Evolutionary conservation across 2,329 filamentous ascomycete genomes (phyloP), one percentile per base, ranked within the genome.

Genomic region (Colletotrichum echinochloae): DNA sequence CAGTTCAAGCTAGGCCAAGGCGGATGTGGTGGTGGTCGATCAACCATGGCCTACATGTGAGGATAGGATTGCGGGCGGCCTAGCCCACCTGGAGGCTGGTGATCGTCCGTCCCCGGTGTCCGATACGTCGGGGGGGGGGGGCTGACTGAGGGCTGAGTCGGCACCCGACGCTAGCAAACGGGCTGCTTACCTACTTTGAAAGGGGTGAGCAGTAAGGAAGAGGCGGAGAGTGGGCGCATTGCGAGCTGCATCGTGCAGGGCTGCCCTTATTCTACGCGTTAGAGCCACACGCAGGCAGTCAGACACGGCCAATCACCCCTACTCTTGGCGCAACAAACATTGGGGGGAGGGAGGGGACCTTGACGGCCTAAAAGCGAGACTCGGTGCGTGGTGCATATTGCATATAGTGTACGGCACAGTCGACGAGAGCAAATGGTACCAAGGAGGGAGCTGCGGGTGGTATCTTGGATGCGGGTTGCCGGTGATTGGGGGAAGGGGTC

Each of bases 401-500:
- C n/a, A n/a, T n/a, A n/a, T n/a, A n/a, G n/a, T n/a, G n/a, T n/a
- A 55, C 30, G 8, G 66, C 62, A 70, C 56, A 66, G 66, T 11
- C 37, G 37, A 33, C 46, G 56, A 51, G 55, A 51, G 55, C 30
- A 57, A 3, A 55, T 20, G 54, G 59, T 52, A 67, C 6, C 5
- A 5, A 41, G 39, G 20, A 6, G 33, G 26, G 46, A 23, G 52
- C 51, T 67, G 51, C 51, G 51, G 30, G 33, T 11, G 60, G 44
- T 44, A 60, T 26, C 51, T 51, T 39, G 23, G 62, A 51, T 30
- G 39, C 37, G 46, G 67, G 63, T 52, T 33, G 26, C 20, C 18
- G 33, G 33, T 44, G 51, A 56, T 49, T 66, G 56, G 56, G 39
- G 54, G 30, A 33, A 33, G 18, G 41, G 44, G 33, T n/a, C 30